Percentiles rank a stretch among this genome's conserved stretches.
Evolutionary conservation across 129 eudicot genomes (phyloP).

Genomic region (Flaveria ramosissima): DNA sequence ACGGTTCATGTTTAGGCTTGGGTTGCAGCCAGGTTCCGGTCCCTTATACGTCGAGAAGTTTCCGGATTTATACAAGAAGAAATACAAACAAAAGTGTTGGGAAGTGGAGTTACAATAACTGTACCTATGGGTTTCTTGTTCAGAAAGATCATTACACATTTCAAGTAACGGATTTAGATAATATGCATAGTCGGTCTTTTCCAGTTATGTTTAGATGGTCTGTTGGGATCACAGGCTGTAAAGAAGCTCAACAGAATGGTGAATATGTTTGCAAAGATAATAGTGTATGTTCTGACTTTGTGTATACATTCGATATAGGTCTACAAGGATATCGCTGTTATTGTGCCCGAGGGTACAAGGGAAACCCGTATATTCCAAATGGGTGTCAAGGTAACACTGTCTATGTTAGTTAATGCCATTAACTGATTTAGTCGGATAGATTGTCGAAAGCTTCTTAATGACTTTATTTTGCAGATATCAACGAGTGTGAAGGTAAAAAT

Average conservation of each 20-base stretch:
- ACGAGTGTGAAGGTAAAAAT: not conserved
- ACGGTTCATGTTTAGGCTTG: slow-evolving; percentile 1
- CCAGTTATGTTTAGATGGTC: slow-evolving; percentile 29
- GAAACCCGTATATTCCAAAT: slow-evolving; percentile 27
- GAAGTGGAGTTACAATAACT: slow-evolving; percentile 19
- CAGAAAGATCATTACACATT: slow-evolving; percentile 24
- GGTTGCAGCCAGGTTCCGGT: not conserved
- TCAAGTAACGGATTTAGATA: slow-evolving; percentile 20
- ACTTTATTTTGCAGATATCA: not conserved
- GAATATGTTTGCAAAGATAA: slow-evolving; percentile 25
- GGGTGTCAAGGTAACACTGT: slow-evolving; percentile 30
- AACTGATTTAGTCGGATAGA: not conserved
- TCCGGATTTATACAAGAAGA: slow-evolving; percentile 22
- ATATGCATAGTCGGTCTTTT: slow-evolving; percentile 21
- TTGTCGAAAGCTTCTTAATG: too few relatives aligned
- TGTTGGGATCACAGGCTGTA: slow-evolving; percentile 8
- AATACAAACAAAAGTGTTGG: not conserved
- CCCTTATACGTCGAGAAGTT: slow-evolving; percentile 9
- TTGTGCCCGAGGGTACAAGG: slow-evolving; percentile 23
- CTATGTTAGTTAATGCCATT: not conserved
- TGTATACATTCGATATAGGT: too few relatives aligned
- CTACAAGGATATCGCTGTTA: slow-evolving; percentile 13
- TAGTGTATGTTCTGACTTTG: not conserved
- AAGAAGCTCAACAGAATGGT: slow-evolving; percentile 11
- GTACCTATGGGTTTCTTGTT: slow-evolving; percentile 25